Evolutionary conservation across 345 rosid genomes (phyloP).

Genomic region (Nephelium lappaceum): DNA sequence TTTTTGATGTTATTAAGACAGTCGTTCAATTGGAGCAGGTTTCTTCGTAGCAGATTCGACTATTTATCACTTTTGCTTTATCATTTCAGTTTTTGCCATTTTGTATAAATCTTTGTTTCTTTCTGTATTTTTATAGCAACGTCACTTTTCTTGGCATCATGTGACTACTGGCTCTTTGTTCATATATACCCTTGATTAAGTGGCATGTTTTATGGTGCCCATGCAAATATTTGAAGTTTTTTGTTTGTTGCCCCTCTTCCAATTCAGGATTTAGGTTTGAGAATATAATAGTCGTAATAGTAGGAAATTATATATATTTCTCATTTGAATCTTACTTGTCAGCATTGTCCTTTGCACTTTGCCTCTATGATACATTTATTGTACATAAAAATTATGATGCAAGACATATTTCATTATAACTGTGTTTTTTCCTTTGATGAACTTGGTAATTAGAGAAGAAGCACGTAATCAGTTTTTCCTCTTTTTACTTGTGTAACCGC

Average conservation of each 20-base stretch:
- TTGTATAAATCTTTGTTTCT: neutral
- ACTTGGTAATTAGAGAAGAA: neutral
- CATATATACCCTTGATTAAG: neutral
- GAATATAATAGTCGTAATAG: neutral
- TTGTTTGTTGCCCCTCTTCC: neutral
- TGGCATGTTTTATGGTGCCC: neutral
- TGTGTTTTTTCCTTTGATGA: neutral
- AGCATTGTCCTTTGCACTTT: neutral
- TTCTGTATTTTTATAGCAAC: neutral
- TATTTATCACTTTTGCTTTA: too few relatives aligned
- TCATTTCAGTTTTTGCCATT: too few relatives aligned
- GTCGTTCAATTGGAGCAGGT: too few relatives aligned
- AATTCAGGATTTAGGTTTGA: too few relatives aligned
- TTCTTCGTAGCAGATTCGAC: too few relatives aligned
- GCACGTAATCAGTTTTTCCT: neutral
- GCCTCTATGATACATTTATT: neutral
- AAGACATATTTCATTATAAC: neutral
- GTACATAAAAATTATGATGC: neutral
- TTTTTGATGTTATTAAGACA: too few relatives aligned
- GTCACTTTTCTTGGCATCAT: too few relatives aligned
- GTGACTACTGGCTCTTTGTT: neutral
- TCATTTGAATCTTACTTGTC: neutral
- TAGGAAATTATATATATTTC: neutral
- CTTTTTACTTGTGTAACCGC: constrained; percentile 9
- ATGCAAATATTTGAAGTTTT: neutral